These are phyloP conservation scores for Eucalyptus tenuipes DNA, from an alignment of 345 rosid genomes.

Conservation along the genomic window DNA sequence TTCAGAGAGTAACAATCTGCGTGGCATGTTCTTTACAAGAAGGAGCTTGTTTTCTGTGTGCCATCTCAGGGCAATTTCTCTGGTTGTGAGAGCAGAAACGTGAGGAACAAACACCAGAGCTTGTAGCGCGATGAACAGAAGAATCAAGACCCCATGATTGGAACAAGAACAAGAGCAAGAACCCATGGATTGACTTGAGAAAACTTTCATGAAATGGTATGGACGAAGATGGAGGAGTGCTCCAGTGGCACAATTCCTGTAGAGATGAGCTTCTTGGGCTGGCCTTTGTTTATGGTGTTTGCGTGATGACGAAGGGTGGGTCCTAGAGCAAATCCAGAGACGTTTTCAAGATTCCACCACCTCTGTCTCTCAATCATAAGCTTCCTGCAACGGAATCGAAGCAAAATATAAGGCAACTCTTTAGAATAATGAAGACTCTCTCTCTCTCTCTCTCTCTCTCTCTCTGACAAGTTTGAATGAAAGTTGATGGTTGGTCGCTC, in stretches of 20 bases:
- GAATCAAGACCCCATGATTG: neutral
- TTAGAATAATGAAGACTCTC: neutral
- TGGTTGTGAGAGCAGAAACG: conserved; percentile 24
- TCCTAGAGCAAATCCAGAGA: neutral
- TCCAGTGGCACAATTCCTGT: neutral
- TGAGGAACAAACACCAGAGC: conserved; percentile 18
- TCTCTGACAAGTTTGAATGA: conserved; percentile 72
- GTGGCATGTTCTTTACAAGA: neutral
- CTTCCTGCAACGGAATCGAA: conserved; percentile 39
- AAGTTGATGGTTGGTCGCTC: conserved; percentile 42
- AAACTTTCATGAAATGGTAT: neutral
- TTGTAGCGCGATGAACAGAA: neutral
- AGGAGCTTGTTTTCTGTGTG: neutral
- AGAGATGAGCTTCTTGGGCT: neutral
- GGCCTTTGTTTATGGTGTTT: neutral
- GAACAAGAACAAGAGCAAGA: neutral
- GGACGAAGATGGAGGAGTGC: neutral
- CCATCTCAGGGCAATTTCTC: conserved; percentile 33
- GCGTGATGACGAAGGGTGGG: neutral
- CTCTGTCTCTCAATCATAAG: neutral
- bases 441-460: neutral
- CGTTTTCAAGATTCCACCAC: conserved; percentile 12
- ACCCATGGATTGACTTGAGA: neutral
- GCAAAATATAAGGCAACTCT: conserved; percentile 22
- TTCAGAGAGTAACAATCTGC: neutral